These are phyloP conservation scores for Acanthamoeba healyi DNA, from an alignment of 208 protist species.

Conservation along the genomic window DNA sequence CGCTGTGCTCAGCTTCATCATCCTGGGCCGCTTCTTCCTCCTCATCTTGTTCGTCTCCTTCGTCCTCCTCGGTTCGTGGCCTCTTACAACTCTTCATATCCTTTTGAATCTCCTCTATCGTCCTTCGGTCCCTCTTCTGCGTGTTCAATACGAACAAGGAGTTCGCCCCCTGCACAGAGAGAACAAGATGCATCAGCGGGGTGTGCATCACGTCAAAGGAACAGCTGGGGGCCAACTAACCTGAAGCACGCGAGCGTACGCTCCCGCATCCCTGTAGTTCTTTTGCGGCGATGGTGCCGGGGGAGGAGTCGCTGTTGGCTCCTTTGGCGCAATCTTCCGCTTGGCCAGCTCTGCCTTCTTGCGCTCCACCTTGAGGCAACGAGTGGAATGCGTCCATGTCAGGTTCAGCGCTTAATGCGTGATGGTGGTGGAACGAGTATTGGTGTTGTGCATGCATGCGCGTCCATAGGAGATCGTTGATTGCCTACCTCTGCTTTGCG, in stretches of 20 bases:
- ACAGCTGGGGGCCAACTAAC: neutral
- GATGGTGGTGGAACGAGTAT: too few species aligned
- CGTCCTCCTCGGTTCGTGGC: neutral
- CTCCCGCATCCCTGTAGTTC: conserved; percentile 1
- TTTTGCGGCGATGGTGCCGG: neutral
- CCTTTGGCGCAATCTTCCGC: neutral
- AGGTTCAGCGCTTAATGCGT: too few species aligned
- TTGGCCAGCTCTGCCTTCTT: conserved; percentile 2
- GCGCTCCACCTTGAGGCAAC: neutral
- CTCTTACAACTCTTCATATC: conserved; percentile 35
- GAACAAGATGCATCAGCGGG: neutral
- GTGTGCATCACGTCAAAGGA: neutral
- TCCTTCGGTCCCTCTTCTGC: conserved; percentile 57
- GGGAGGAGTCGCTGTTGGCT: neutral
- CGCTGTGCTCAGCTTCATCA: neutral
- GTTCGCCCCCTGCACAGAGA: neutral
- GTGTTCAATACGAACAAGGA: conserved; percentile 27
- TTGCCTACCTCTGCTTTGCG: neutral
- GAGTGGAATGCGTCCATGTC: neutral
- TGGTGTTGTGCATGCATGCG: too few species aligned
- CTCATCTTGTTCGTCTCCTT: neutral
- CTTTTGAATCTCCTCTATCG: conserved; percentile 61
- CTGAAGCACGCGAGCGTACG: conserved; percentile 38
- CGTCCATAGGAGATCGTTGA: too few species aligned
- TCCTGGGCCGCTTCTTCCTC: neutral